Evolutionary conservation across 371 early-diverging fungal genomes (phyloP), one percentile per base, ranked within the genome.

Genomic region (Lichtheimia ramosa): DNA sequence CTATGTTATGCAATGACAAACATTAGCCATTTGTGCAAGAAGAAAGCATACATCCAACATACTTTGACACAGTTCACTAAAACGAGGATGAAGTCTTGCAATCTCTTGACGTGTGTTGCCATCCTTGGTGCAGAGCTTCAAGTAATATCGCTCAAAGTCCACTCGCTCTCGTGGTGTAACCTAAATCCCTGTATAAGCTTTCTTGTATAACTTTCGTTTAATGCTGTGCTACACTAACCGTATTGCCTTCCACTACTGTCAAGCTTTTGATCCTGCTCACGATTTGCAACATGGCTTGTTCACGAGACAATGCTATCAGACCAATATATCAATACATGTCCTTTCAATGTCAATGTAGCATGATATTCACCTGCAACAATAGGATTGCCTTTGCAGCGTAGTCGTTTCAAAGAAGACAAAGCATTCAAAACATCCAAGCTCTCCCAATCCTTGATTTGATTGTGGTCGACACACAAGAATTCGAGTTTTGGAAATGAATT

Each of bases 131-230:
- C 81, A 74, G 2, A 73, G 66, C n/a, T 66, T 74, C 28, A 92
- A 61, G 60, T 91, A 94, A 59, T 86, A 92, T 18, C 90, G 72
- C 65, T 94, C 95, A 53, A 89, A 83, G 65, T 93, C 90, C 0
- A 62, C 58, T 7, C 92, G 74, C 48, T 86, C 85, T 16, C 73
- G 70, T 2, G 64, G 54, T 5, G 83, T 64, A 14, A 92, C 66
- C 65, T 75, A 48, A 2, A 10, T 34, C 10, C n/a, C 2, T 34
- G 34, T 5, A 8, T 34, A 8, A 34, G 34, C n/a, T 8, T 2
- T 1, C 13, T n/a, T 27, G 20, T 15, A 7, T 34, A 12, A 13
- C 6, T 46, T 25, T 2, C 3, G 3, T 15, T 43, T 56, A 14
- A 20, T 21, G 13, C 16, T 27, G 24, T 24, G 7, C 10, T 46